Percentiles rank a stretch among this genome's conserved stretches.
These are phyloP conservation scores for Nakazawaea pomicola DNA, from an alignment of 805 yeast genomes.

Conservation along the genomic window DNA sequence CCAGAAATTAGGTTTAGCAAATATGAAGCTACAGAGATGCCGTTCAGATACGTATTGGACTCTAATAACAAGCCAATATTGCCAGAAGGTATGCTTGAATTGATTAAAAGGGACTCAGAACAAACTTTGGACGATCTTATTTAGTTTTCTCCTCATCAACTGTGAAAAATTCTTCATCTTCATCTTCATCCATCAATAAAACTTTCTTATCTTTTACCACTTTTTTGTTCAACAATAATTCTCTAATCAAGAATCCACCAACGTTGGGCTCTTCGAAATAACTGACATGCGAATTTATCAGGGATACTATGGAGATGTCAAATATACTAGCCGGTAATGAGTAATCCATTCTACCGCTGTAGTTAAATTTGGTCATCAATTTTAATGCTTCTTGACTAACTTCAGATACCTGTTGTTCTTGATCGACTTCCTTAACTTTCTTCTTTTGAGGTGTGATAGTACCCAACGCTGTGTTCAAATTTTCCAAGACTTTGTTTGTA, in stretches of 20 bases:
- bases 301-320: slow-evolving; percentile 74
- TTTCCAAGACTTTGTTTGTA: slow-evolving; percentile 22
- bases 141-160: slow-evolving; percentile 14
- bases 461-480: slow-evolving; percentile 10
- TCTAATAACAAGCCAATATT: slow-evolving; percentile 65
- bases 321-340: slow-evolving; percentile 71
- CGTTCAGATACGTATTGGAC: slow-evolving; percentile 83
- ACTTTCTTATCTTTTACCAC: slow-evolving; percentile 8
- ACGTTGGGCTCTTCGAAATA: slow-evolving; percentile 86
- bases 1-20: slow-evolving; percentile 89
- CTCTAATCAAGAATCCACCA: slow-evolving; percentile 70
- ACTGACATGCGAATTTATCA: slow-evolving; percentile 82
- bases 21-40: slow-evolving; percentile 96
- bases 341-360: slow-evolving; percentile 78
- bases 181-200: slow-evolving; percentile 3
- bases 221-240: slow-evolving; percentile 29
- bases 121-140: slow-evolving; percentile 73
- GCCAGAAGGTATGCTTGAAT: slow-evolving; percentile 86
- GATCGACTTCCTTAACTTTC: slow-evolving; percentile 13
- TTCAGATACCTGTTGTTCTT: slow-evolving; percentile 20
- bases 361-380: slow-evolving; percentile 46
- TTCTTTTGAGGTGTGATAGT: slow-evolving; percentile 3
- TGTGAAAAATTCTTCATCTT: slow-evolving; percentile 6
- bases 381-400: slow-evolving; percentile 23
- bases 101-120: slow-evolving; percentile 82